Percentiles rank a stretch among this genome's conserved stretches.
phyloP scores from a whole-genome alignment of 176 grass and related monocot species.

The Oryza glaberrima region DNA sequence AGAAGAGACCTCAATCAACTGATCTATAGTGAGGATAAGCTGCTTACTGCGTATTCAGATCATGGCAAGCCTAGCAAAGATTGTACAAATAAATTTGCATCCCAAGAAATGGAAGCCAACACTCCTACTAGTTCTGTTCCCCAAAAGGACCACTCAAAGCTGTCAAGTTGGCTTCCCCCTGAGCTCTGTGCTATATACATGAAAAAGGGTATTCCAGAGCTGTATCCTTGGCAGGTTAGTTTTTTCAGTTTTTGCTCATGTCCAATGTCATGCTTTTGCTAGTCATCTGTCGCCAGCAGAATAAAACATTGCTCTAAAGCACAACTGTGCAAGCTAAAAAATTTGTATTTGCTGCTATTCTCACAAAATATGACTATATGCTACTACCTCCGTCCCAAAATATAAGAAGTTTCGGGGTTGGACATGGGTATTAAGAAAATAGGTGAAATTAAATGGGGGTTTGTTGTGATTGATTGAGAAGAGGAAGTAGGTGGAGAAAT shows the following conservation, averaged over 20 bases:
- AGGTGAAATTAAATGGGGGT: too few species aligned
- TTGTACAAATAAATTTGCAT: conserved; percentile 43
- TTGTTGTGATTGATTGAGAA: too few species aligned
- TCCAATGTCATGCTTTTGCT: conserved; percentile 28
- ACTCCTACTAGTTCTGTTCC: conserved; percentile 74
- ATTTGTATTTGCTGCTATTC: background rate
- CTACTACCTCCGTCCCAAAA: background rate
- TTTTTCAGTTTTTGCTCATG: conserved; percentile 17
- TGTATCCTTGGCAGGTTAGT: conserved; percentile 96
- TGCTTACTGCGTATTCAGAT: conserved; percentile 27
- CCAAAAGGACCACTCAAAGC: conserved; percentile 63
- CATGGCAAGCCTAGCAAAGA: conserved; percentile 36
- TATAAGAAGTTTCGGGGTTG: too few species aligned
- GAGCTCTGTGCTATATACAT: conserved; percentile 84
- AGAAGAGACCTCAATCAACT: conserved; percentile 30
- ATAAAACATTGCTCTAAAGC: conserved; percentile 30
- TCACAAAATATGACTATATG: conserved; percentile 25
- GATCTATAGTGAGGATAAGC: conserved; percentile 24
- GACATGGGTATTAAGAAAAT: too few species aligned
- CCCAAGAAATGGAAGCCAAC: conserved; percentile 44
- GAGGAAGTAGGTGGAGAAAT: too few species aligned
- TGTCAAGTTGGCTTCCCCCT: conserved; percentile 78
- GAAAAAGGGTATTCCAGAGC: conserved; percentile 81
- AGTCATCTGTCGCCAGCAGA: background rate
- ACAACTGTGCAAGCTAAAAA: conserved; percentile 1